These are phyloP conservation scores for Dictyostelium intermedium DNA, from an alignment of 78 protist species.

Conservation along the genomic window DNA sequence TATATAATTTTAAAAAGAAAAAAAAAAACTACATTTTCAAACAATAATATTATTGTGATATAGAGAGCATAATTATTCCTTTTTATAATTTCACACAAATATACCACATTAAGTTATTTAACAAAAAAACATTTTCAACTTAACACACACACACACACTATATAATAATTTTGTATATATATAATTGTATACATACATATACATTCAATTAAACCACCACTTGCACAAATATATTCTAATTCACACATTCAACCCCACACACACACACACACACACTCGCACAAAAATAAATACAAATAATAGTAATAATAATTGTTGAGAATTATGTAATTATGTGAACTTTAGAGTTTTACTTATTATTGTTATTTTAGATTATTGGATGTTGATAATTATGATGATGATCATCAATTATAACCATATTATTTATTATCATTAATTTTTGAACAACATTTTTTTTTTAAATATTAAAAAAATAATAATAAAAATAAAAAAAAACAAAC, in stretches of 20 bases:
- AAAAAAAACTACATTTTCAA: background rate
- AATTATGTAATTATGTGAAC: constrained; percentile 12
- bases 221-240: background rate
- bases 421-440: background rate
- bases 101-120: background rate
- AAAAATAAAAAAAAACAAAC: background rate
- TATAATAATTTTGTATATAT: background rate
- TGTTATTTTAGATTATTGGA: background rate
- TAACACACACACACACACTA: background rate
- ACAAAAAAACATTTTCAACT: background rate
- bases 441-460: background rate
- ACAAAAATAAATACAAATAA: background rate
- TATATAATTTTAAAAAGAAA: background rate
- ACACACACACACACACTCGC: background rate
- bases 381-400: constrained; percentile 7
- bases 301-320: constrained; percentile 4
- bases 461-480: background rate
- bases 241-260: background rate
- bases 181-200: background rate
- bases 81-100: background rate
- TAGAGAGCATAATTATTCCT: background rate
- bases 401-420: background rate
- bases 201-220: background rate
- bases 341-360: constrained; percentile 3
- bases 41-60: background rate